Evolutionary conservation across 495 filamentous ascomycete genomes (phyloP).

Genomic region (Annulohypoxylon stygium): DNA sequence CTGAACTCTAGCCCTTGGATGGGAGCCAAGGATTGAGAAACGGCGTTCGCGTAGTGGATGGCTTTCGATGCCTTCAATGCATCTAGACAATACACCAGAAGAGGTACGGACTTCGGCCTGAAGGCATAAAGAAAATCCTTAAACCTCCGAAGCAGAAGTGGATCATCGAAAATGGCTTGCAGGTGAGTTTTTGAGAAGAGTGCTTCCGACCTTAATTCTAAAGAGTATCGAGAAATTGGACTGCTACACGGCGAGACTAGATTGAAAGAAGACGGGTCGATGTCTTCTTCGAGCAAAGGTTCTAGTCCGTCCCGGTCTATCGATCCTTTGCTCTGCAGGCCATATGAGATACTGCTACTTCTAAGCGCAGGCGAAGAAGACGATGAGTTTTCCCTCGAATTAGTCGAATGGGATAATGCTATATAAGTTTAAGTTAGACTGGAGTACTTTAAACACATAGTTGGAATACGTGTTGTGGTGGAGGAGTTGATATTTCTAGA

Average conservation of each 20-base stretch:
- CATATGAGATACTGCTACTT: conserved; percentile 53
- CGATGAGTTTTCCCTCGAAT: conserved; percentile 34
- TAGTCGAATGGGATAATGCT: conserved; percentile 30
- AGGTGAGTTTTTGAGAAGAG: conserved; percentile 77
- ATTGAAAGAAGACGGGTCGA: conserved; percentile 67
- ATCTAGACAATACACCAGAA: conserved; percentile 79
- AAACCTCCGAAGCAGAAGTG: conserved; percentile 71
- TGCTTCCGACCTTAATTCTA: conserved; percentile 72
- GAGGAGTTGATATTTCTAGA: background rate
- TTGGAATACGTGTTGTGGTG: background rate
- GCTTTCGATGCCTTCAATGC: conserved; percentile 76
- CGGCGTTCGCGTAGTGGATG: conserved; percentile 77
- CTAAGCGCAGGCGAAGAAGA: conserved; percentile 40
- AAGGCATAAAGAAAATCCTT: conserved; percentile 72
- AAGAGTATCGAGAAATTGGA: conserved; percentile 54
- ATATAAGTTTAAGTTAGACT: conserved; percentile 8
- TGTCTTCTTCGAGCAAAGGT: conserved; percentile 61
- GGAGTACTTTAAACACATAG: background rate
- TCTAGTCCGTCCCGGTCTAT: conserved; percentile 62
- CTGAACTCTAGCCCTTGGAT: conserved; percentile 62
- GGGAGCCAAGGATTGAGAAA: conserved; percentile 65
- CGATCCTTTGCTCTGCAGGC: conserved; percentile 48
- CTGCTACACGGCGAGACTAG: conserved; percentile 58
- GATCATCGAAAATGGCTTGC: conserved; percentile 72
- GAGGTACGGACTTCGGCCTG: conserved; percentile 71